A percentile compares a stretch with the other conserved stretches of the same genome.
Evolutionary conservation across 345 rosid genomes (phyloP).

Genomic region (Geranium brycei): DNA sequence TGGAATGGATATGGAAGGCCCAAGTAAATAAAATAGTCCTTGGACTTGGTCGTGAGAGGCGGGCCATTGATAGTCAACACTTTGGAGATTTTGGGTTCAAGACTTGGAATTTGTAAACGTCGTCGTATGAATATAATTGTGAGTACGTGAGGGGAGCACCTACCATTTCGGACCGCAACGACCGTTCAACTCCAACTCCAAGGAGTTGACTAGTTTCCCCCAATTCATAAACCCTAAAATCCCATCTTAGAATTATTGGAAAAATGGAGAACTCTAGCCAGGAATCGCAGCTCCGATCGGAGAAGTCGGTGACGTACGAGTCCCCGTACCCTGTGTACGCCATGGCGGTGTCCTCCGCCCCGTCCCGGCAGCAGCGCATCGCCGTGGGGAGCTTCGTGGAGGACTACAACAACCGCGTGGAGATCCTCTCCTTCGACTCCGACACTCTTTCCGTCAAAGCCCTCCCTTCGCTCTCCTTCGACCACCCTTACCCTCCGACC

Average conservation of each 20-base stretch:
- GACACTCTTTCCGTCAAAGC: constrained; percentile 50
- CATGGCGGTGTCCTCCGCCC: constrained; percentile 59
- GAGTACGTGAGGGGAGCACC: no score
- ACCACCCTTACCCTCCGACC: constrained; percentile 85
- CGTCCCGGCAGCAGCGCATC: constrained; percentile 36
- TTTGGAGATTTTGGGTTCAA: no score
- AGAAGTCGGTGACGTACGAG: constrained; percentile 66
- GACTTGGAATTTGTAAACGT: no score
- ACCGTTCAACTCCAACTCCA: no score
- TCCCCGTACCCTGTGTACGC: constrained; percentile 75
- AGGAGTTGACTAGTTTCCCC: no score
- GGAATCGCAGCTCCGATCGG: constrained; percentile 64
- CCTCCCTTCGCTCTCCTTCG: constrained; percentile 75
- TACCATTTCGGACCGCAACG: no score
- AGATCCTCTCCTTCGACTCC: constrained; percentile 66
- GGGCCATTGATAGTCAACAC: no score
- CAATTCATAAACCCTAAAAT: background rate
- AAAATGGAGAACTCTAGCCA: constrained; percentile 74
- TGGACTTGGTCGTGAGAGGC: no score
- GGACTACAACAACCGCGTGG: constrained; percentile 70
- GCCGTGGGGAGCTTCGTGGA: constrained; percentile 90
- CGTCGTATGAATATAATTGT: no score
- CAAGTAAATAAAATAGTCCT: no score
- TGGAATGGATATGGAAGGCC: no score
- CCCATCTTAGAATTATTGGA: no score